Evolutionary conservation across 257 asterid genomes (phyloP).

Genomic region (Capsicum rhomboideum): DNA sequence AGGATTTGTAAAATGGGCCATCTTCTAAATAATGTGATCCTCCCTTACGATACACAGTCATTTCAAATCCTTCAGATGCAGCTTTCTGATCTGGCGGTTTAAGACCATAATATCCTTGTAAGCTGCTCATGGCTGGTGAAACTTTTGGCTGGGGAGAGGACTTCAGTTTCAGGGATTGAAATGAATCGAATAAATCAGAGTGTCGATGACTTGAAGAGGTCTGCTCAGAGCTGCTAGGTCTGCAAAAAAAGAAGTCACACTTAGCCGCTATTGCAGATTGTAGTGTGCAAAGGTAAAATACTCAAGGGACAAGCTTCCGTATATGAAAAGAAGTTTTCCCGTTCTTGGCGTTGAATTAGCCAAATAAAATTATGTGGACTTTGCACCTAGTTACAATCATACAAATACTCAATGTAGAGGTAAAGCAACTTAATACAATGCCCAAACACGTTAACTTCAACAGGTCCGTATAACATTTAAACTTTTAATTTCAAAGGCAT

Average conservation of each 20-base stretch:
- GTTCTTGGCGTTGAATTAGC: not conserved
- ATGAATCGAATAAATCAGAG: slow-evolving; percentile 68
- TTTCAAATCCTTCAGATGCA: slow-evolving; percentile 48
- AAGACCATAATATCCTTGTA: slow-evolving; percentile 55
- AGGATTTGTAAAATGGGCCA: slow-evolving; percentile 25
- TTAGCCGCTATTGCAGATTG: not conserved
- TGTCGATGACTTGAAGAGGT: slow-evolving; percentile 36
- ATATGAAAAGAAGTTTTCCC: not conserved
- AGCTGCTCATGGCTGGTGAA: slow-evolving; percentile 57
- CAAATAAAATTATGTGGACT: not conserved
- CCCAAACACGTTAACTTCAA: not conserved
- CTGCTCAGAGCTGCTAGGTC: slow-evolving; percentile 51
- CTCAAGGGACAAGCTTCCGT: not conserved
- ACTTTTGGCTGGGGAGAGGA: slow-evolving; percentile 44
- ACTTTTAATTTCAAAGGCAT: not conserved
- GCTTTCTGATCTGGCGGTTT: slow-evolving; percentile 25
- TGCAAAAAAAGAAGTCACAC: slow-evolving; percentile 27
- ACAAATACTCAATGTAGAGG: not conserved
- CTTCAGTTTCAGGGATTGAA: slow-evolving; percentile 60
- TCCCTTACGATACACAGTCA: slow-evolving; percentile 43
- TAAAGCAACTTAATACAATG: not conserved
- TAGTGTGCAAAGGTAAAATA: not conserved
- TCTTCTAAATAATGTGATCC: slow-evolving; percentile 45
- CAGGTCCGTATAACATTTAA: not conserved
- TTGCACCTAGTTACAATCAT: not conserved